Conservation (phyloP, 2,329 filamentous ascomycete genomes). For the Pestalotiopsis sp. region DNA sequence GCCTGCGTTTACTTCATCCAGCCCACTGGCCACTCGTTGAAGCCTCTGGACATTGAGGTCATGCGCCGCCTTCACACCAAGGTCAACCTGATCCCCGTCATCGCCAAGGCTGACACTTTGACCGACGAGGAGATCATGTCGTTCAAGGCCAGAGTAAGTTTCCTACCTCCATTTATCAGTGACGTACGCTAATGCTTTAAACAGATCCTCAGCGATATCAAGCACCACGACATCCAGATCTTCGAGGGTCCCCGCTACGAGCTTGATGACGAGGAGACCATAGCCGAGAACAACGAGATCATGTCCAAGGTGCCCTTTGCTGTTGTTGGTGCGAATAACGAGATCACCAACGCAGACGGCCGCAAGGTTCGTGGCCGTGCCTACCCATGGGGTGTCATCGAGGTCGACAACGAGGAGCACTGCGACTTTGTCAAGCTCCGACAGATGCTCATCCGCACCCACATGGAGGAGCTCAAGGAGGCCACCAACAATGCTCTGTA, state of each 20-base stretch:
- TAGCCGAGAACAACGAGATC: constrained; percentile 99
- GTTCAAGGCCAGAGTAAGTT: constrained; percentile 94
- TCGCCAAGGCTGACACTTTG: constrained; percentile 97
- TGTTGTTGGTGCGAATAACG: constrained; percentile 94
- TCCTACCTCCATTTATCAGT: no score
- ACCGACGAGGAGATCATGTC: constrained; percentile 93
- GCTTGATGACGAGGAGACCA: constrained; percentile 98
- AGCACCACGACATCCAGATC: constrained; percentile 97
- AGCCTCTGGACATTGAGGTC: constrained; percentile 98
- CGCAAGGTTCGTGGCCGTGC: constrained; percentile 94
- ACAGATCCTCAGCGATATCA: constrained; percentile 95
- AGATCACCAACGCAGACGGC: constrained; percentile 88
- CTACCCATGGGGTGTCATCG: constrained; percentile 98
- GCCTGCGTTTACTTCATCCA: constrained; percentile 99
- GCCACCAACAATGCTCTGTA: constrained; percentile 99
- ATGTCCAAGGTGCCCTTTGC: constrained; percentile 99
- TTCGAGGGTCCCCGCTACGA: constrained; percentile 99
- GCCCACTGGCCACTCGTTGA: constrained; percentile 96
- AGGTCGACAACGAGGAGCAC: constrained; percentile 99
- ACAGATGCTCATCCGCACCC: constrained; percentile 99
- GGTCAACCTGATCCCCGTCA: constrained; percentile 99
- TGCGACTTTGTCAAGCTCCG: constrained; percentile 99
- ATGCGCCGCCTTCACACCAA: constrained; percentile 99
- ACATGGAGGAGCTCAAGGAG: constrained; percentile 99
- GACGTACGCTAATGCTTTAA: constrained; percentile 16